Evolutionary conservation across 441 rosid species (phyloP), one percentile per base, ranked within the genome.

Genomic region (Populus trichocarpa): DNA sequence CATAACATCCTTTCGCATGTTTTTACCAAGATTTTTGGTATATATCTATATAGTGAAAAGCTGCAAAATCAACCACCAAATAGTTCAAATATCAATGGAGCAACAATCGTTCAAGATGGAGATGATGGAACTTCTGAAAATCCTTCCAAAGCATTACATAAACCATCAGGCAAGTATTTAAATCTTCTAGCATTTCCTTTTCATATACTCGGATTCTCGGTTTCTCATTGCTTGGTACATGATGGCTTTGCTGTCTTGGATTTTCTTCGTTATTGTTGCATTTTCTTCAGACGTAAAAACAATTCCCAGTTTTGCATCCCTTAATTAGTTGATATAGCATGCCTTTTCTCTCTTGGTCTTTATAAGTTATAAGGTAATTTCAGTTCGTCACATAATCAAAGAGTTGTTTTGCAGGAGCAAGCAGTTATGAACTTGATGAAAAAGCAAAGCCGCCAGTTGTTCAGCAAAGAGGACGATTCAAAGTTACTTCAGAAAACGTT

Each of bases 401-500:
- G 28, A 80, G 69, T 82, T 38, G 59, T 50, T 71, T 66, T 81
- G 83, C 83, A 83, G 86, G 88, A 84, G 86, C 77, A 71, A 89
- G 78, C 80, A 75, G 76, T 74, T 97, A 93, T 53, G 98, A 95
- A 74, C 72, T 80, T 77, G 98, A 94, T 3, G 98, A 96, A 78
- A 94, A 91, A 84, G 83, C 88, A 78, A 96, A 94, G 87, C 88
- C 84, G 26, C 96, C 97, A 35, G 88, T 94, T 72, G 92, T 96
- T 87, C 97, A 96, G 86, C 98, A 92, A 85, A 87, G 83, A 82
- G 99, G 99, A 50, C 99, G 99, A 61, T 96, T 96, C 78, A 96
- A 96, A 88, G 99, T 96, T 79, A 96, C 98, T 78, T 96, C 99
- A 40, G 98, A 94, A 87, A 94, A 89, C 81, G 93, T 96, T 16